A percentile compares a stretch with the other conserved stretches of the same genome.
These are phyloP conservation scores for Penicillium sp. DNA, from an alignment of 2,329 filamentous ascomycete genomes.

Conservation along the genomic window DNA sequence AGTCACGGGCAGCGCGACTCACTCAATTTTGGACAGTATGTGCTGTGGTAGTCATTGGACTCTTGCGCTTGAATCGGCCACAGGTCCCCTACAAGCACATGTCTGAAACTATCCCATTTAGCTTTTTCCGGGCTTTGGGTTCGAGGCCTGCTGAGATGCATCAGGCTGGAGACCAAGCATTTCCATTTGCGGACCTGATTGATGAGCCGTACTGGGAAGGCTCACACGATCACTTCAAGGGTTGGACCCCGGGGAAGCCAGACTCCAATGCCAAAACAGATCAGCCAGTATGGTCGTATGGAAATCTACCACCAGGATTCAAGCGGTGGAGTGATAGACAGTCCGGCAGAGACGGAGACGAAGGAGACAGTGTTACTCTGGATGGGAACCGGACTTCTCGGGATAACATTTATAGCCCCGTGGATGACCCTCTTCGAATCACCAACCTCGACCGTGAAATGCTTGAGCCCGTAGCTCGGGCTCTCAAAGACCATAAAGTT, in stretches of 20 bases:
- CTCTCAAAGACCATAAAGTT: slow-evolving; percentile 24
- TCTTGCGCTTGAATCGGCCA: slow-evolving; percentile 28
- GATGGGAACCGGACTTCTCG: background rate
- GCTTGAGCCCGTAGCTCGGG: slow-evolving; percentile 26
- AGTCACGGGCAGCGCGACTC: background rate
- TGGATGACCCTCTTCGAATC: slow-evolving; percentile 33
- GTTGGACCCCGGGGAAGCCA: slow-evolving; percentile 28
- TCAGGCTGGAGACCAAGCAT: slow-evolving; percentile 16
- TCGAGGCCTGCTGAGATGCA: background rate
- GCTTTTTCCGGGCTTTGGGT: slow-evolving; percentile 24
- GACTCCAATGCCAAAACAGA: slow-evolving; percentile 6
- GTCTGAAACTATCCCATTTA: slow-evolving; percentile 32
- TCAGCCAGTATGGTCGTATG: slow-evolving; percentile 25
- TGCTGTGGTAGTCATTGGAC: slow-evolving; percentile 8
- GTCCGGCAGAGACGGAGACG: background rate
- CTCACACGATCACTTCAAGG: slow-evolving; percentile 29
- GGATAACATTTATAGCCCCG: slow-evolving; percentile 28
- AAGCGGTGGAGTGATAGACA: slow-evolving; percentile 21
- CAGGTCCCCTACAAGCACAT: slow-evolving; percentile 33
- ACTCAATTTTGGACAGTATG: slow-evolving; percentile 23
- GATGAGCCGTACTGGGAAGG: slow-evolving; percentile 31
- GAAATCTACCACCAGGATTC: slow-evolving; percentile 29
- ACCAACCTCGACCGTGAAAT: slow-evolving; percentile 32
- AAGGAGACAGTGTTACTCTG: background rate
- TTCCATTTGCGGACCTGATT: slow-evolving; percentile 29